phyloP scores from a whole-genome alignment of 2,329 filamentous ascomycete genomes.

The Alternaria burnsii region DNA sequence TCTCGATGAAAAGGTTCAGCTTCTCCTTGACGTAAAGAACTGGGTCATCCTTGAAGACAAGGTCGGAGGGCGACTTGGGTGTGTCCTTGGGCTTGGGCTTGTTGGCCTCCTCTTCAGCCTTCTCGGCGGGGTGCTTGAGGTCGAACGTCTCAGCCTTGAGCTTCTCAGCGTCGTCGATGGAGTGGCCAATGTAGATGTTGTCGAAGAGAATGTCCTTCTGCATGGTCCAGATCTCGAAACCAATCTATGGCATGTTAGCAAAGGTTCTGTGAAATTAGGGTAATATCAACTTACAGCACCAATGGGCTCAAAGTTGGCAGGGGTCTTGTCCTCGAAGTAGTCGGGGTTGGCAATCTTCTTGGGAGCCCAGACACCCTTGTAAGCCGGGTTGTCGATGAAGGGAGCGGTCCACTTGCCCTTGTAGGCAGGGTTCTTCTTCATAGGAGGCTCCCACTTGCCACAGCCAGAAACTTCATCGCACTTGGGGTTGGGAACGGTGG shows the following conservation, averaged over 20 bases:
- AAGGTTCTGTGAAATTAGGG: not conserved
- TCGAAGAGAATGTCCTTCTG: constrained; percentile 98
- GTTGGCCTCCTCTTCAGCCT: constrained; percentile 77
- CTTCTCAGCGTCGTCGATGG: constrained; percentile 87
- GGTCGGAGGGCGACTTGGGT: constrained; percentile 75
- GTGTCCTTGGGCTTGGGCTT: constrained; percentile 77
- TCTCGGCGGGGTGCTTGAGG: constrained; percentile 84
- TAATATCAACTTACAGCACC: constrained; percentile 76
- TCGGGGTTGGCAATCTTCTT: constrained; percentile 96
- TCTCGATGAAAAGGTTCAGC: constrained; percentile 86
- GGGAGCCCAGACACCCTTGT: constrained; percentile 95
- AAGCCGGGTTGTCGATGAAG: constrained; percentile 94
- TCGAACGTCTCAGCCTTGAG: constrained; percentile 89
- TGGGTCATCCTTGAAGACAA: constrained; percentile 91
- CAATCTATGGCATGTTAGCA: constrained; percentile 68
- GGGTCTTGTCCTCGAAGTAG: constrained; percentile 97
- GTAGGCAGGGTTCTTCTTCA: constrained; percentile 94
- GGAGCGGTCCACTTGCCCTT: constrained; percentile 99
- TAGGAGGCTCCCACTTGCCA: constrained; percentile 88
- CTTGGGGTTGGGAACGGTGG: constrained; percentile 93
- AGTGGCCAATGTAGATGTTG: constrained; percentile 99
- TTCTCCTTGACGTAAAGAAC: constrained; percentile 90
- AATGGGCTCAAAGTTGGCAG: constrained; percentile 96
- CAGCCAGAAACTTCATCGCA: constrained; percentile 93
- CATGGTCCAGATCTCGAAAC: constrained; percentile 99